These are phyloP conservation scores for Psilocybe cubensis DNA, from an alignment of 768 basidiomycete genomes.

Conservation along the genomic window DNA sequence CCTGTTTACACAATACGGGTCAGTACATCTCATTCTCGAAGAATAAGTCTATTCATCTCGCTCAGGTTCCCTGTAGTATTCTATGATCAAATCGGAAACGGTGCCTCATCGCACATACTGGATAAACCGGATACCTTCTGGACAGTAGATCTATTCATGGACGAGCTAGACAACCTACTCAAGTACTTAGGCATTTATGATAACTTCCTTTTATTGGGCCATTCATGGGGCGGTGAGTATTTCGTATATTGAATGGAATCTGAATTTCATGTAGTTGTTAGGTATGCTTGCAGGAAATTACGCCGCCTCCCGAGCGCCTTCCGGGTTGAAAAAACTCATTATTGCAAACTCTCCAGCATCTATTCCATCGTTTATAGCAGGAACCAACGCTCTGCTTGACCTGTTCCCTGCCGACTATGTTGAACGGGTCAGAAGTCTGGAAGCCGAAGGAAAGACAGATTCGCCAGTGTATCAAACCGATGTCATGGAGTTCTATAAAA, in stretches of 20 bases:
- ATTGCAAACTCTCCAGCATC: conserved; percentile 36
- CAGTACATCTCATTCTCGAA: neutral
- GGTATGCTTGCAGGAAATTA: conserved; percentile 23
- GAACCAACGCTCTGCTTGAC: conserved; percentile 27
- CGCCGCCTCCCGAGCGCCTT: conserved; percentile 19
- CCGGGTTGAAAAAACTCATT: conserved; percentile 29
- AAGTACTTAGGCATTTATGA: conserved; percentile 40
- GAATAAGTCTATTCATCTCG: neutral
- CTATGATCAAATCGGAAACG: conserved; percentile 57
- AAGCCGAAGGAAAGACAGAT: conserved; percentile 18
- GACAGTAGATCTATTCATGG: conserved; percentile 47
- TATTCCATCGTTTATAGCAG: conserved; percentile 26
- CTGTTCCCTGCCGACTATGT: conserved; percentile 28
- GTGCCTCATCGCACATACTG: conserved; percentile 48
- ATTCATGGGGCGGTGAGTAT: conserved; percentile 46
- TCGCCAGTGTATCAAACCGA: conserved; percentile 35
- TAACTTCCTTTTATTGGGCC: conserved; percentile 49
- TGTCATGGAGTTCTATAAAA: conserved; percentile 29
- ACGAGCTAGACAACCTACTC: conserved; percentile 50
- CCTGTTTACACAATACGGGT: neutral
- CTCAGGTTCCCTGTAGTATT: conserved; percentile 43
- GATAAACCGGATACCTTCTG: conserved; percentile 51
- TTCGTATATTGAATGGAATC: neutral
- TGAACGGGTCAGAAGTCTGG: conserved; percentile 31
- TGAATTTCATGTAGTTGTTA: conserved; percentile 29